Evolutionary conservation across 768 basidiomycete genomes (phyloP).

Genomic region (Leucocoprinus leucothites): DNA sequence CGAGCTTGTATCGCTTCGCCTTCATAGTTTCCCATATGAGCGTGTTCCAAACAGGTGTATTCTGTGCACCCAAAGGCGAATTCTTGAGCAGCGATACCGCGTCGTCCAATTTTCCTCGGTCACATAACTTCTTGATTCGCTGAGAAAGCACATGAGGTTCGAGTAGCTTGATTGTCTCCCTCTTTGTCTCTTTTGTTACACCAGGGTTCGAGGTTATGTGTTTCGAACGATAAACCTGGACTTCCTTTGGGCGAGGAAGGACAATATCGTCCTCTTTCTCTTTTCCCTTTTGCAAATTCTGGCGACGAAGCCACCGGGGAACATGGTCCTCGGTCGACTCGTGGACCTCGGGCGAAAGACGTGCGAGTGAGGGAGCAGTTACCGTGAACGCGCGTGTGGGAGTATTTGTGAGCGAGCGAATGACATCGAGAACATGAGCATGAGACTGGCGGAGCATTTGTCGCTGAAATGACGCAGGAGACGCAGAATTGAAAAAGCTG

Average conservation of each 20-base stretch:
- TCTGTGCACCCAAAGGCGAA: slow-evolving; percentile 71
- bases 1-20: slow-evolving; percentile 51
- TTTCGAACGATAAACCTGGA: slow-evolving; percentile 31
- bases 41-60: slow-evolving; percentile 76
- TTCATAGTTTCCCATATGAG: slow-evolving; percentile 66
- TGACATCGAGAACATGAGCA: neutral
- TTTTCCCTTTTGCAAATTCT: slow-evolving; percentile 15
- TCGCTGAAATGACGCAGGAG: neutral
- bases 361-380: neutral
- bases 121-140: slow-evolving; percentile 57
- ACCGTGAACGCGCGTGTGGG: neutral
- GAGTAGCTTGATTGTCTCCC: slow-evolving; percentile 39
- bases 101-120: slow-evolving; percentile 51
- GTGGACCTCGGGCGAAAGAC: neutral
- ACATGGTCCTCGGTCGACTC: slow-evolving; percentile 5
- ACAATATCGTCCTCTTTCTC: slow-evolving; percentile 1
- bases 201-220: slow-evolving; percentile 23
- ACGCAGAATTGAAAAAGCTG: slow-evolving; percentile 1
- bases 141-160: slow-evolving; percentile 60
- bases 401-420: neutral
- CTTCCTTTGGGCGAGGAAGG: slow-evolving; percentile 1
- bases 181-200: slow-evolving; percentile 12
- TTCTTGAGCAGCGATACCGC: slow-evolving; percentile 68
- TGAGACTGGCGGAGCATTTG: slow-evolving; percentile 8
- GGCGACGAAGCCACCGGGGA: slow-evolving; percentile 30